Percentiles rank a stretch among this genome's conserved stretches.
Evolutionary conservation across 2,329 filamentous ascomycete species (phyloP).

Genomic region (Lachnellula willkommii): DNA sequence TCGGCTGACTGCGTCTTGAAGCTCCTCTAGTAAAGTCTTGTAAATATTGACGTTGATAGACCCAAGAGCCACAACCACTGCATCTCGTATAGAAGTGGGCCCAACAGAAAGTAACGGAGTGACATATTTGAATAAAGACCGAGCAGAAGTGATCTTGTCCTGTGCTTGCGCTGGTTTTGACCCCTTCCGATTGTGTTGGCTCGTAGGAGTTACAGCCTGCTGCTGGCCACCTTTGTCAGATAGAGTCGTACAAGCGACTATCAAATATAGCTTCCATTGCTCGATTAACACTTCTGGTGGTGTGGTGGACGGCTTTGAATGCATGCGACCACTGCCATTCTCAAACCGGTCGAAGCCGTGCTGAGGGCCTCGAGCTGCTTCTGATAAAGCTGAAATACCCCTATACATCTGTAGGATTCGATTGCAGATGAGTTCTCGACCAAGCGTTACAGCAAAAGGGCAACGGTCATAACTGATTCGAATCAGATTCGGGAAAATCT

Average conservation of each 20-base stretch:
- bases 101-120: constrained; percentile 80
- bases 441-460: constrained; percentile 83
- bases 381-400: constrained; percentile 71
- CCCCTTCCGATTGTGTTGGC: constrained; percentile 74
- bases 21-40: constrained; percentile 78
- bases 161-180: constrained; percentile 66
- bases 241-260: constrained; percentile 93
- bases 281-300: constrained; percentile 86
- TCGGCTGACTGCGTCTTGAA: constrained; percentile 78
- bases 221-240: constrained; percentile 69
- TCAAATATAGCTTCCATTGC: constrained; percentile 96
- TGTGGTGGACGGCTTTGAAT: constrained; percentile 55
- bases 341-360: constrained; percentile 50
- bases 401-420: constrained; percentile 90
- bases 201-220: constrained; percentile 47
- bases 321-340: constrained; percentile 42
- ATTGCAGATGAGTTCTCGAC: constrained; percentile 87
- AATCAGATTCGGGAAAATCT: constrained; percentile 93
- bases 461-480: constrained; percentile 86
- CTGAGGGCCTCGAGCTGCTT: constrained; percentile 60
- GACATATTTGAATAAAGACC: constrained; percentile 83
- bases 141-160: constrained; percentile 79
- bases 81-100: constrained; percentile 76
- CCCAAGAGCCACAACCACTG: constrained; percentile 85
- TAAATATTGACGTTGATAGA: constrained; percentile 96